phyloP scores from a whole-genome alignment of 139 green algal genomes.

The Diplosphaera chodatii region DNA sequence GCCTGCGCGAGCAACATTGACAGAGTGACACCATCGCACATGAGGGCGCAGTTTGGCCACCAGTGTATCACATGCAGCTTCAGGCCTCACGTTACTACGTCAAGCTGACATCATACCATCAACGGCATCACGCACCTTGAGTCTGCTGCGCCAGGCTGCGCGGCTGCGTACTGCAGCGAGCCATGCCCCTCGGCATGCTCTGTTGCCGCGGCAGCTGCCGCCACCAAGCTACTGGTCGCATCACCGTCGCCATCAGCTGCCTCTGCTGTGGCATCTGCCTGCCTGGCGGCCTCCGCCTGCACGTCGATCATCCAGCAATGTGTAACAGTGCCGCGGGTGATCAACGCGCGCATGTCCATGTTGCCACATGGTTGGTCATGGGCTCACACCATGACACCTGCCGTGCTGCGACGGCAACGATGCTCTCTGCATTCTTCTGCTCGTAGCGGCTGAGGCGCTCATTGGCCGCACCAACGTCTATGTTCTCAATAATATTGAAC shows the following conservation, averaged over 20 bases:
- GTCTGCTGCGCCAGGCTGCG: background rate
- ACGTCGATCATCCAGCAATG: background rate
- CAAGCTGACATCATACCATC: too few relatives aligned
- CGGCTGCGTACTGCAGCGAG: background rate
- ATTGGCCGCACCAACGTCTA: constrained; percentile 6
- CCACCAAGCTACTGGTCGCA: background rate
- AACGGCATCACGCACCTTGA: background rate
- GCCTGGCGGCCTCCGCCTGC: background rate
- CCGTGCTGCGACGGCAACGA: background rate
- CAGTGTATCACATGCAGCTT: too few relatives aligned
- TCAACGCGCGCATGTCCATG: too few relatives aligned
- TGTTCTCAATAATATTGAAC: constrained; percentile 37
- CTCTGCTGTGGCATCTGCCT: background rate
- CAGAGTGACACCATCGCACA: too few relatives aligned
- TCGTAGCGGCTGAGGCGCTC: background rate
- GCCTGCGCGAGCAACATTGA: too few relatives aligned
- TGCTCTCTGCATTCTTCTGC: background rate
- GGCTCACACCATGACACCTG: too few relatives aligned
- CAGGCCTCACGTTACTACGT: too few relatives aligned
- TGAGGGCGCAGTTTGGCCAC: too few relatives aligned
- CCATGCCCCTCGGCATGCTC: background rate
- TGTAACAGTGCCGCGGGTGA: too few relatives aligned
- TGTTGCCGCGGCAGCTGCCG: background rate
- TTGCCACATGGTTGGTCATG: too few relatives aligned
- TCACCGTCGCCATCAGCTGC: background rate